phyloP scores from a whole-genome alignment of 345 rosid genomes.

The Noccaea bulbosa region DNA sequence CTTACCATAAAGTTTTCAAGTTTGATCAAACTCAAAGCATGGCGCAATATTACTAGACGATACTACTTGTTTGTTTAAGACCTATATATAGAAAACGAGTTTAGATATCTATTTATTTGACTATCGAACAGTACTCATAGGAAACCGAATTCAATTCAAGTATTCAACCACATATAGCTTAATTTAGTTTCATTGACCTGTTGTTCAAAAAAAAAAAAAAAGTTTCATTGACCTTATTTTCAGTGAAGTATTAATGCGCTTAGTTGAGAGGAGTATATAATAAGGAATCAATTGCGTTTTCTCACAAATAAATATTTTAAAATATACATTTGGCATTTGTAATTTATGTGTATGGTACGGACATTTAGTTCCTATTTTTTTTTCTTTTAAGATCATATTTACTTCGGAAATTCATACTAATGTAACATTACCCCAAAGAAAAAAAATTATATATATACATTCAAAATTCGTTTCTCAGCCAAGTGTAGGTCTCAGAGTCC shows the following conservation, averaged over 20 bases:
- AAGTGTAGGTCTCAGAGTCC: neutral
- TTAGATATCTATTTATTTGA: slow-evolving; percentile 7
- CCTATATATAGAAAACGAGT: neutral
- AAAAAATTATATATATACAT: neutral
- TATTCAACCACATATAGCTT: neutral
- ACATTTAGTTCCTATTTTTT: neutral
- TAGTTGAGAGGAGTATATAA: neutral
- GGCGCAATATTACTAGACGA: slow-evolving; percentile 9
- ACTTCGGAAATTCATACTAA: neutral
- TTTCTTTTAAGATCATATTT: neutral
- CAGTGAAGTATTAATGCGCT: neutral
- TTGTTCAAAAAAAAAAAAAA: too few relatives aligned
- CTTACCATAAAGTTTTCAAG: slow-evolving; percentile 2
- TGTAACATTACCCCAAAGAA: neutral
- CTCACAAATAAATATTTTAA: neutral
- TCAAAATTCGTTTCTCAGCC: neutral
- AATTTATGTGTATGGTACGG: neutral
- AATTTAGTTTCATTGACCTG: neutral
- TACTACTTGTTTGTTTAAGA: slow-evolving; percentile 1
- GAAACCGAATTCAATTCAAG: neutral
- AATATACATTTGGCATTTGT: neutral
- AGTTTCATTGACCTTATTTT: neutral
- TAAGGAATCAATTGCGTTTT: neutral
- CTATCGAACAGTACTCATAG: neutral
- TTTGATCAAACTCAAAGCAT: slow-evolving; percentile 12